Base-by-base conservation (phyloP, 768 basidiomycete species). In the Amanita brunnescens region DNA sequence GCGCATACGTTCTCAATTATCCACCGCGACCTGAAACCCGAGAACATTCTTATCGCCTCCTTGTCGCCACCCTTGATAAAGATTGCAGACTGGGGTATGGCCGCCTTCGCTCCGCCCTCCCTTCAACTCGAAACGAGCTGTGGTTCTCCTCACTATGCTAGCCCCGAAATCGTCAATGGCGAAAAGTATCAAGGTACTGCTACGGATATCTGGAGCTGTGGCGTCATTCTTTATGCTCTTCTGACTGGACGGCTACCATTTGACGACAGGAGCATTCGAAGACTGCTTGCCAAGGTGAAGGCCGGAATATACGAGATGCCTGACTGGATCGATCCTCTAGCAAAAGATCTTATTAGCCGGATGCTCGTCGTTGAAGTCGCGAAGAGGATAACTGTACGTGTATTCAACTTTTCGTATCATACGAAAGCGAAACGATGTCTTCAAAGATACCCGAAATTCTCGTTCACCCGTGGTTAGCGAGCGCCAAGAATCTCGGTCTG, bases 81-180 rank as follows among this genome's bases (percentile, higher is more conserved):
- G 74, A 88, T 98, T 38, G 94, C 92, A 20, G 95, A 97, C 68
- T 97, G 95, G 82, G 95, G 95, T 18, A 96, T 97, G 95, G 94
- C 95, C 21, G 90, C 94, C 8, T 90, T 96, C 61, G 90, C 92
- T 53, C 86, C 87, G 35, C 88, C 87, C 34, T 79, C 83, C 35
- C 76, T 85, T 38, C 78, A 93, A 57, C 79, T 96, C 23, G 91
- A 95, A 69, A 97, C 95, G 1, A 91, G 88, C 61, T 97, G 95
- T 62, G 95, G 95, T 6, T 91, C 87, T 55, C 95, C 95, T 55
- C 94, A 98, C 67, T 98, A 98, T 56, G 95, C 93, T 4, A 90
- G 87, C 61, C 95, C 95, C 1, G 94, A 98, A 70, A 93, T 98
- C 61, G 91, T 97, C 56, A 85, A 89, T 51, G 93, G 93, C 7